Base-by-base conservation (phyloP, 1,284 basidiomycete species). In the Sutorius eximius region DNA sequence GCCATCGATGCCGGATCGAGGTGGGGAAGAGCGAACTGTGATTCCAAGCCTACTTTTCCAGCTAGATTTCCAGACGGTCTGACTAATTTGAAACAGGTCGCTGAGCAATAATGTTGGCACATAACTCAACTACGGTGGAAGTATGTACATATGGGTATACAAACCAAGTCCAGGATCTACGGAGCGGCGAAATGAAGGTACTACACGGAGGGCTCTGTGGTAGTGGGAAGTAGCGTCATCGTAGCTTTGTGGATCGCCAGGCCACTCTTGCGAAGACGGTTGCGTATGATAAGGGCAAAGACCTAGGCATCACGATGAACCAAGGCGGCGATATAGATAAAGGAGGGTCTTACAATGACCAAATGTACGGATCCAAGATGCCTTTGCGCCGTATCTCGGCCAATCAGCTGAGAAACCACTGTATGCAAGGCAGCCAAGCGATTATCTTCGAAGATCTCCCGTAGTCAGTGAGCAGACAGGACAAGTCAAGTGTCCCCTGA, bases 1-100 rank as follows among this genome's bases (percentile, higher is more conserved):
- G 48, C 38, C 67, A 68, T 68, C 49, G 64, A 66, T 55, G 36
- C 56, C 53, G 27, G 62, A 45, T 50, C 58, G 51, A 40, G 45
- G 30, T 30, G 22, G 30, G 12, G 8, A 45, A 10, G 16, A 30
- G 20, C 15, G 37, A 20, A 12, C 15, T 24, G n/a, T 41, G 18
- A 12, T 36, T 24, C 18, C 48, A 7, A 47, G 13, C 29, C 29
- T 32, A 12, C 9, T 2, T 24, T 58, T 44, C 49, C 22, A 37
- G 34, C 12, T 18, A 7, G 20, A 32, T 27, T 29, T 2, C 18
- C 20, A 32, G 24, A 22, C 34, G 22, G 15, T 5, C 9, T 38
- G 57, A 29, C 51, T 12, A 51, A 33, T 63, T 65, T 41, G 9
- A 52, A 65, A 63, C 41, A 15, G 15, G 22, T 37, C 46, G 27